These are phyloP conservation scores for Fusarium avenaceum DNA, from an alignment of 2,329 filamentous ascomycete genomes.

Conservation along the genomic window DNA sequence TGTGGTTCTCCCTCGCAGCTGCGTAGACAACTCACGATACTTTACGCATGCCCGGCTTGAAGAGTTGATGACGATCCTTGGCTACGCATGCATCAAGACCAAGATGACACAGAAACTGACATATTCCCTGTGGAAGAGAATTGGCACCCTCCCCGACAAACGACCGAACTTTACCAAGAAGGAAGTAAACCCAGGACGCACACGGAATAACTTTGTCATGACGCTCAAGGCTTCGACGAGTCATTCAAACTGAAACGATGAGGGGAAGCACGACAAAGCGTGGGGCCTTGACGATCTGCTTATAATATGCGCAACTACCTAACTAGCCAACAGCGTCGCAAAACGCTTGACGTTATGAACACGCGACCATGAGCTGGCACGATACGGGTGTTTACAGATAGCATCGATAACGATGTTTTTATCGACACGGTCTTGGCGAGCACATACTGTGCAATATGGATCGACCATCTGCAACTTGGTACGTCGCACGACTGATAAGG, in stretches of 20 bases:
- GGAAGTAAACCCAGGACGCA: constrained; percentile 79
- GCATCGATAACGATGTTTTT: constrained; percentile 19
- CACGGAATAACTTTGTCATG: constrained; percentile 92
- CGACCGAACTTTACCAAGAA: constrained; percentile 67
- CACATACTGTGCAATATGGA: constrained; percentile 23
- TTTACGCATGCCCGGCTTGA: constrained; percentile 78
- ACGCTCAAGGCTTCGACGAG: constrained; percentile 64
- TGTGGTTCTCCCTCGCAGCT: constrained; percentile 89
- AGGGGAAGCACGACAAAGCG: constrained; percentile 31
- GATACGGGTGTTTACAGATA: constrained; percentile 7
- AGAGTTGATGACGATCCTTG: constrained; percentile 81
- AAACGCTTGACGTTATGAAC: constrained; percentile 26
- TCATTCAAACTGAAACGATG: constrained; percentile 34
- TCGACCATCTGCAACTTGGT: constrained; percentile 32
- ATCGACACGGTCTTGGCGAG: constrained; percentile 31
- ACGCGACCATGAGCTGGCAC: constrained; percentile 21
- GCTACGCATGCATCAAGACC: constrained; percentile 74
- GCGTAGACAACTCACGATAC: constrained; percentile 91
- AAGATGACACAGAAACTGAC: constrained; percentile 87
- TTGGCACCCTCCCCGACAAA: constrained; percentile 29
- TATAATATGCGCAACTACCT: constrained; percentile 46
- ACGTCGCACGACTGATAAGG: constrained; percentile 40
- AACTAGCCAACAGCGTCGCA: constrained; percentile 34
- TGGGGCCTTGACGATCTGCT: constrained; percentile 37
- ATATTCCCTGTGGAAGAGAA: constrained; percentile 86